A percentile compares a stretch with the other conserved stretches of the same genome.
These are phyloP conservation scores for Pseudomonodictys pantanalensis DNA, from an alignment of 495 filamentous ascomycete species.

Conservation along the genomic window DNA sequence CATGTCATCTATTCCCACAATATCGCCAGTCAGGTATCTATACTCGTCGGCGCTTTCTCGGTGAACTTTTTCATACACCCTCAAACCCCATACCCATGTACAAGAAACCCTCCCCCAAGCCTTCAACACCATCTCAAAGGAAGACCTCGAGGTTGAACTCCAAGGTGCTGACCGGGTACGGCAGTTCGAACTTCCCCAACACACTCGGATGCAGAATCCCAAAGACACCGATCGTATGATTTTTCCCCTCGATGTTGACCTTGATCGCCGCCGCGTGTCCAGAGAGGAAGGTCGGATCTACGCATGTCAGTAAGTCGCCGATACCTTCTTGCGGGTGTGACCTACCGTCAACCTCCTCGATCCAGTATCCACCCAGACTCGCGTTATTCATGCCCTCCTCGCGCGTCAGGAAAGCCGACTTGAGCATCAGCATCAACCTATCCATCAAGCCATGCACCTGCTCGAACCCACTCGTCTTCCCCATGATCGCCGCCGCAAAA, in stretches of 20 bases:
- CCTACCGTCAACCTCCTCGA: constrained; percentile 80
- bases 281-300: constrained; percentile 83
- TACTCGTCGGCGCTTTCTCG: too few relatives aligned
- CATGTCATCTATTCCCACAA: too few relatives aligned
- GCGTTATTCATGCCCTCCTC: constrained; percentile 63
- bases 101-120: too few relatives aligned
- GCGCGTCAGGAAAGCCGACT: constrained; percentile 69
- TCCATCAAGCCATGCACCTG: constrained; percentile 92
- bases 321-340: not conserved
- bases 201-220: constrained; percentile 92
- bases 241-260: constrained; percentile 66
- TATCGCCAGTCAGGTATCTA: too few relatives aligned
- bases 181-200: constrained; percentile 88
- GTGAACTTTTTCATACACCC: too few relatives aligned
- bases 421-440: constrained; percentile 88
- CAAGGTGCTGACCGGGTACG: constrained; percentile 89
- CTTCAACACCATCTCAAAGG: constrained; percentile 53
- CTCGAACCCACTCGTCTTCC: constrained; percentile 95
- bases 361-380: constrained; percentile 73
- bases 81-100: too few relatives aligned
- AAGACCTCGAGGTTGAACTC: constrained; percentile 96
- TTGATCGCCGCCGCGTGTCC: constrained; percentile 85
- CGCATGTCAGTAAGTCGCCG: not conserved
- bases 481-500: constrained; percentile 92
- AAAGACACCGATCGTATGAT: constrained; percentile 75